Evolutionary conservation across 371 early-diverging fungal genomes (phyloP).

Genomic region (Rhizomucor miehei): DNA sequence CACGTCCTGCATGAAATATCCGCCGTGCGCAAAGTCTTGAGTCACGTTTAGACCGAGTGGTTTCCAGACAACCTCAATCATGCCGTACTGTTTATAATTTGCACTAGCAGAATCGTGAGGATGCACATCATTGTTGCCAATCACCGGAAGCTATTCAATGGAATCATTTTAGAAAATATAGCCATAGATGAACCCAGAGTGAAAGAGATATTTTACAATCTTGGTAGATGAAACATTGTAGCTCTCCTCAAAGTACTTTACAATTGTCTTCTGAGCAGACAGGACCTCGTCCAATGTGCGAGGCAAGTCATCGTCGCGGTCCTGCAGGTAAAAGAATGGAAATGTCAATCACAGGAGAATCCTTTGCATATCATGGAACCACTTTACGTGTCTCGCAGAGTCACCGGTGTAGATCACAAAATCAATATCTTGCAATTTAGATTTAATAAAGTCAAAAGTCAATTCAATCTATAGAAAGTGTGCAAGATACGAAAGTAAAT

Average conservation of each 20-base stretch:
- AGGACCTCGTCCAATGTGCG: slow-evolving; percentile 17
- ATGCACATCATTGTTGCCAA: slow-evolving; percentile 39
- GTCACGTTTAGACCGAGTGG: slow-evolving; percentile 16
- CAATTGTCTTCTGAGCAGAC: slow-evolving; percentile 16
- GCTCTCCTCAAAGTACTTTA: slow-evolving; percentile 18
- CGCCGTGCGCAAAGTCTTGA: slow-evolving; percentile 9
- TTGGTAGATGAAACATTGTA: slow-evolving; percentile 15
- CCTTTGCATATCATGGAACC: too few relatives aligned
- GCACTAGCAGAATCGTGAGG: slow-evolving; percentile 8
- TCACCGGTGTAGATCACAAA: slow-evolving; percentile 45
- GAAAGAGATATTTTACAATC: slow-evolving; percentile 14
- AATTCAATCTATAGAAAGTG: slow-evolving; percentile 27
- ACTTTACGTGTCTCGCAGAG: slow-evolving; percentile 22
- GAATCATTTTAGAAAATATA: too few relatives aligned
- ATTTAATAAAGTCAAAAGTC: slow-evolving; percentile 29
- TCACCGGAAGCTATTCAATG: slow-evolving; percentile 27
- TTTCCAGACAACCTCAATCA: slow-evolving; percentile 15
- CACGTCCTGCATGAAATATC: slow-evolving; percentile 17
- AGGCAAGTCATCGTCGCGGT: slow-evolving; percentile 20
- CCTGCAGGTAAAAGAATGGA: too few relatives aligned
- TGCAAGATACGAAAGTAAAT: not conserved
- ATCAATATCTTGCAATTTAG: slow-evolving; percentile 21
- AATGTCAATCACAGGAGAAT: not conserved
- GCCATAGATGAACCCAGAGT: too few relatives aligned
- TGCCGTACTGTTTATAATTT: slow-evolving; percentile 10